These are phyloP conservation scores for Xylariomycetidae sp. DNA, from an alignment of 2,329 filamentous ascomycete genomes.

Conservation along the genomic window DNA sequence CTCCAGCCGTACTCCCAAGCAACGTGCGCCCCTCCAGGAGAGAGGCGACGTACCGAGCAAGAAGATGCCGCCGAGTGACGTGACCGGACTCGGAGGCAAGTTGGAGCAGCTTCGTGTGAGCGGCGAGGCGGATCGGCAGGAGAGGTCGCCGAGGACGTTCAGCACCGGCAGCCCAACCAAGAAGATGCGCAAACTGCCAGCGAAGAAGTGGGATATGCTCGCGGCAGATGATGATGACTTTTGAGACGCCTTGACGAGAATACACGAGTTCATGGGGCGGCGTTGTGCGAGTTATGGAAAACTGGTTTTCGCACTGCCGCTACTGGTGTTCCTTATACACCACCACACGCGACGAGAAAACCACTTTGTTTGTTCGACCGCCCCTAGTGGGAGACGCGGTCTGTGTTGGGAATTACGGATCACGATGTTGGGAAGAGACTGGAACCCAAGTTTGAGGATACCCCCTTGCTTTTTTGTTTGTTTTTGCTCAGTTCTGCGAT, in stretches of 20 bases:
- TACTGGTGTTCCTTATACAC: too few species aligned
- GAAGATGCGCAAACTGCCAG: conserved; percentile 44
- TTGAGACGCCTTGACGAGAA: conserved; percentile 14
- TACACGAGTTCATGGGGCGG: not conserved
- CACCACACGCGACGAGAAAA: too few species aligned
- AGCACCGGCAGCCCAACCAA: conserved; percentile 38
- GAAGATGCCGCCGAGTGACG: conserved; percentile 22
- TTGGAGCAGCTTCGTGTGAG: conserved; percentile 47
- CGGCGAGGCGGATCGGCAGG: conserved; percentile 37
- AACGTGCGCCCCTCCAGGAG: conserved; percentile 49
- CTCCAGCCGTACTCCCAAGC: conserved; percentile 55
- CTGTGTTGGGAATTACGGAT: too few species aligned
- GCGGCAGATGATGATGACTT: conserved; percentile 35
- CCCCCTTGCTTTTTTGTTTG: too few species aligned
- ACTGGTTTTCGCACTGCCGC: too few species aligned
- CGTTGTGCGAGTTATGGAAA: not conserved
- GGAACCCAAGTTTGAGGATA: too few species aligned
- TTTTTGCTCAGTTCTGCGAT: too few species aligned
- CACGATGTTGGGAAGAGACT: too few species aligned
- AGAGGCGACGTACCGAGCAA: conserved; percentile 36
- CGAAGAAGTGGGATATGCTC: conserved; percentile 41
- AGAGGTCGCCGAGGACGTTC: conserved; percentile 15
- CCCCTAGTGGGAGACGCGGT: too few species aligned
- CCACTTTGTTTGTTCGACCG: too few species aligned
- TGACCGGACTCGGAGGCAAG: conserved; percentile 35